phyloP scores from a whole-genome alignment of 441 rosid species.

The Adansonia gregorii region DNA sequence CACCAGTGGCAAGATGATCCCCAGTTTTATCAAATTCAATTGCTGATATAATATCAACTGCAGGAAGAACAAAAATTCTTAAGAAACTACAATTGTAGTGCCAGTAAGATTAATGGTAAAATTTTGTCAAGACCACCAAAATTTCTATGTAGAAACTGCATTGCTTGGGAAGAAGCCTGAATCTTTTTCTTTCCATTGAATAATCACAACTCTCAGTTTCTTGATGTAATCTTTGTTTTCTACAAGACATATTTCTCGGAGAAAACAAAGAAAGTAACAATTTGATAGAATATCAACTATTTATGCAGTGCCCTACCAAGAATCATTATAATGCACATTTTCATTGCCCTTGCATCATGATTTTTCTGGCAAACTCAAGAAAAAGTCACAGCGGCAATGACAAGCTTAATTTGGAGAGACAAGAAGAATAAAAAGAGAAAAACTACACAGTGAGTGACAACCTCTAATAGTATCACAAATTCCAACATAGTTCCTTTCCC shows the following conservation, averaged over 20 bases:
- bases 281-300: background rate
- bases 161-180: background rate
- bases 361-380: background rate
- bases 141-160: background rate
- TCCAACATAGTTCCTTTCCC: background rate
- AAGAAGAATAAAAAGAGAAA: background rate
- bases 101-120: background rate
- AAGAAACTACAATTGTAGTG: background rate
- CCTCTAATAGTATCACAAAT: background rate
- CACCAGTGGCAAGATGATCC: constrained; percentile 93
- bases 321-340: constrained; percentile 1
- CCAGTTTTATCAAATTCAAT: constrained; percentile 91
- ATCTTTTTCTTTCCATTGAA: background rate
- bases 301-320: background rate
- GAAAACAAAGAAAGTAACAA: background rate
- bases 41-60: constrained; percentile 95
- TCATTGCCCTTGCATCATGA: background rate
- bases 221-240: background rate
- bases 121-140: background rate
- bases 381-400: background rate
- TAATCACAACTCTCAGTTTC: background rate
- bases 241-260: background rate
- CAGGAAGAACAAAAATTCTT: constrained; percentile 38
- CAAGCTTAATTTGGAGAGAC: constrained; percentile 16
- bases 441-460: background rate